phyloP scores from a whole-genome alignment of 805 yeast species.

The Limtongozyma cylindracea region DNA sequence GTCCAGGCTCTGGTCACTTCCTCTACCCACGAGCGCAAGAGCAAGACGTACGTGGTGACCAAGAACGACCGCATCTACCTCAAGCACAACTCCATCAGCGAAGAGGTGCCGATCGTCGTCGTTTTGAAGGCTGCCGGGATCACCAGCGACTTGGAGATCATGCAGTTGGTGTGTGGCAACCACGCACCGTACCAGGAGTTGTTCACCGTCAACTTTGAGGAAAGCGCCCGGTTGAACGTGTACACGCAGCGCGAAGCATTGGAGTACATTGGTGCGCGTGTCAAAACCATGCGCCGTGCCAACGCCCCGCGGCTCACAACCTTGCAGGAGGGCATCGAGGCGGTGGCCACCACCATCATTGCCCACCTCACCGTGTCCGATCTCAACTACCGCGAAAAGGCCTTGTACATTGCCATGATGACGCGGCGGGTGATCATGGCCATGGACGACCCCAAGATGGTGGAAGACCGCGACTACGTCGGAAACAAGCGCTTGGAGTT shows the following conservation, averaged over 20 bases:
- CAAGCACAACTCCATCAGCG: slow-evolving; percentile 87
- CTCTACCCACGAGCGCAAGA: slow-evolving; percentile 93
- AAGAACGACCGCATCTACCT: slow-evolving; percentile 74
- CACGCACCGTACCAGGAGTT: slow-evolving; percentile 76
- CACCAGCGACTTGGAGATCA: slow-evolving; percentile 73
- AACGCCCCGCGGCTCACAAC: slow-evolving; percentile 58
- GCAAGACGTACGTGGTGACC: slow-evolving; percentile 87
- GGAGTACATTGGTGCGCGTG: slow-evolving; percentile 74
- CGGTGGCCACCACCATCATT: slow-evolving; percentile 83
- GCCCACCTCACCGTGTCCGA: slow-evolving; percentile 80
- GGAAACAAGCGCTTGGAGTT: slow-evolving; percentile 93
- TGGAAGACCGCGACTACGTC: slow-evolving; percentile 96
- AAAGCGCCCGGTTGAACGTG: slow-evolving; percentile 64
- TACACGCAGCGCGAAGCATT: slow-evolving; percentile 87
- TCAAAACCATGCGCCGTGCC: slow-evolving; percentile 75
- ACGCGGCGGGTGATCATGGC: slow-evolving; percentile 91
- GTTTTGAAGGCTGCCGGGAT: slow-evolving; percentile 90
- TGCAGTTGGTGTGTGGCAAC: slow-evolving; percentile 85
- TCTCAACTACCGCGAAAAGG: slow-evolving; percentile 80
- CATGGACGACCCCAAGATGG: slow-evolving; percentile 79
- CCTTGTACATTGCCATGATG: slow-evolving; percentile 87
- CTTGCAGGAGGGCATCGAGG: slow-evolving; percentile 90
- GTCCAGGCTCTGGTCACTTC: slow-evolving; percentile 97
- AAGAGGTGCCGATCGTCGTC: slow-evolving; percentile 85
- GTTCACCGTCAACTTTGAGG: slow-evolving; percentile 85